Evolutionary conservation across 257 asterid genomes (phyloP).

Genomic region (Buddleja alternifolia): DNA sequence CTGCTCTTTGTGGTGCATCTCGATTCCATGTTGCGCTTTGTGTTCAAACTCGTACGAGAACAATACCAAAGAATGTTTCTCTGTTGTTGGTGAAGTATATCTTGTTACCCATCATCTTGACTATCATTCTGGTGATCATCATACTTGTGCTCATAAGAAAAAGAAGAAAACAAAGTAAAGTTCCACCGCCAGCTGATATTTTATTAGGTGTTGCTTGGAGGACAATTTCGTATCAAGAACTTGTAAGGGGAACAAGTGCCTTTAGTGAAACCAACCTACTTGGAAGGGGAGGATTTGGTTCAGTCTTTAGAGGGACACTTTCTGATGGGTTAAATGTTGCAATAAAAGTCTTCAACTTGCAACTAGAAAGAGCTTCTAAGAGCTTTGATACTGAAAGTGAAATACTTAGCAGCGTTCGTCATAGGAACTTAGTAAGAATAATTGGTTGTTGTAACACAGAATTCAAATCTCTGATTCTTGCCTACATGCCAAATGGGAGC

Average conservation of each 20-base stretch:
- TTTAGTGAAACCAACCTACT: conserved; percentile 34
- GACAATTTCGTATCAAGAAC: conserved; percentile 32
- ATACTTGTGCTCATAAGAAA: conserved; percentile 4
- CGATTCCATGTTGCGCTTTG: conserved; percentile 34
- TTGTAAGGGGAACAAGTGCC: conserved; percentile 24
- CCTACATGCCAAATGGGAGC: no score
- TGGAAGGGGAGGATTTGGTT: no score
- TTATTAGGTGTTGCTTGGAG: conserved; percentile 21
- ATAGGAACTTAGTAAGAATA: conserved; percentile 35
- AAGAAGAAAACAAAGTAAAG: not conserved
- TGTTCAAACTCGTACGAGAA: not conserved
- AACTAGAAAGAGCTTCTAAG: no score
- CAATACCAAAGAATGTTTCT: not conserved
- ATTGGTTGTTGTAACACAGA: conserved; percentile 36
- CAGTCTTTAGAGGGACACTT: conserved; percentile 32
- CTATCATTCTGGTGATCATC: no score
- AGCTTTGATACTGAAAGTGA: conserved; percentile 40
- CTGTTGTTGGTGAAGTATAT: no score
- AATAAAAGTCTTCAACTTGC: conserved; percentile 38
- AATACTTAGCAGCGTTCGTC: conserved; percentile 35
- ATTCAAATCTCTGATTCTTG: conserved; percentile 38
- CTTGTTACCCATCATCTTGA: no score
- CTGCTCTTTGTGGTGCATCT: conserved; percentile 32
- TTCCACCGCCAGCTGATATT: not conserved
- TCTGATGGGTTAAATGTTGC: conserved; percentile 38